Evolutionary conservation across 1,284 basidiomycete species (phyloP).

Genomic region (Phellinidium pouzarii): DNA sequence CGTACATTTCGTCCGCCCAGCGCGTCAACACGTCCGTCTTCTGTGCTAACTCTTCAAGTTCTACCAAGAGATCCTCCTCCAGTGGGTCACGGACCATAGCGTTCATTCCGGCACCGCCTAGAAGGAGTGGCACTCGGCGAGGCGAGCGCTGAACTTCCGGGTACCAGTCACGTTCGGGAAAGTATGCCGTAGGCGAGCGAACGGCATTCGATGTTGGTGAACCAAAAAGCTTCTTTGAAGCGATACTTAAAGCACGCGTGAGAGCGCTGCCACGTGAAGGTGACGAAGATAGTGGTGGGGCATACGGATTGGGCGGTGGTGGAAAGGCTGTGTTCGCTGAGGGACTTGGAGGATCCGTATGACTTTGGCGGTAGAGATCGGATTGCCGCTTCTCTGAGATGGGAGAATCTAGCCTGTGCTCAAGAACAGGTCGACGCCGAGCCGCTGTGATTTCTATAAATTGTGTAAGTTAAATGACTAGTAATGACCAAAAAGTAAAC

Average conservation of each 20-base stretch:
- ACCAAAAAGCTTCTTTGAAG: constrained; percentile 88
- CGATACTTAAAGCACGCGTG: constrained; percentile 80
- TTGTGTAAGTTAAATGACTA: constrained; percentile 5
- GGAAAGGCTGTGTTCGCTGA: constrained; percentile 51
- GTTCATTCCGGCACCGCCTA: constrained; percentile 22
- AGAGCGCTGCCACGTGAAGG: constrained; percentile 69
- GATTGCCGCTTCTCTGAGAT: constrained; percentile 33
- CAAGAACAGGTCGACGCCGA: constrained; percentile 50
- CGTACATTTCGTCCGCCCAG: constrained; percentile 91
- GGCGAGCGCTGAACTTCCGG: constrained; percentile 38
- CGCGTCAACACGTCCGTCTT: constrained; percentile 91
- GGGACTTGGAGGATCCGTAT: constrained; percentile 26
- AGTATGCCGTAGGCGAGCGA: constrained; percentile 26
- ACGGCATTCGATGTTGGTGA: constrained; percentile 35
- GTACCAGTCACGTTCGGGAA: constrained; percentile 19
- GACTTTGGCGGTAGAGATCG: constrained; percentile 21
- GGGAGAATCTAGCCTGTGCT: constrained; percentile 42
- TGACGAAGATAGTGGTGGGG: constrained; percentile 53
- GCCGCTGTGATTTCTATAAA: constrained; percentile 55
- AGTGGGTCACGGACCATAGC: constrained; percentile 46
- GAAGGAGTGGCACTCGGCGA: constrained; percentile 42
- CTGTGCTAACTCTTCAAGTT: constrained; percentile 85
- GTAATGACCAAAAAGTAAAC: constrained; percentile 21
- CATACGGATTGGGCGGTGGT: constrained; percentile 35
- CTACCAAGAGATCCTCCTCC: constrained; percentile 72